Base-by-base conservation (phyloP, 371 early-diverging fungal genomes). In the Mucor saturninus region DNA sequence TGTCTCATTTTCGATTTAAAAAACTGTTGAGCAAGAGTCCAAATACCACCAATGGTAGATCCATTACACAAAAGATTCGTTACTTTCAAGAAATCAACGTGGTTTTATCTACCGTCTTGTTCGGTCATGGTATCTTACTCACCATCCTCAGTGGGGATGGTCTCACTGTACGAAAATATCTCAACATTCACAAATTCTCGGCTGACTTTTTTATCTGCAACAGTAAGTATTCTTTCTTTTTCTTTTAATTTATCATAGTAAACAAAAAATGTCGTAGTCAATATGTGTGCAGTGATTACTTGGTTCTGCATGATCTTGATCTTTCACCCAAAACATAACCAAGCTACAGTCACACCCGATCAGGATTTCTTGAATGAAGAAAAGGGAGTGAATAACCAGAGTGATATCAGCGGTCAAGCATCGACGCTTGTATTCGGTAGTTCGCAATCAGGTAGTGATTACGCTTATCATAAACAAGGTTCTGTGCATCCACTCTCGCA, bases 71-170 rank as follows among this genome's bases (percentile, higher is more conserved):
- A 35, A 77, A 76, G 56, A 68, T 81, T 21, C 76, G 68, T 13
- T 81, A 83, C 54, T 83, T 81, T 64, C 77, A 81, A 59, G 83
- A 83, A 64, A 37, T 83, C 53, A 83, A 81, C 52, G 49, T 71
- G 15, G 68, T 81, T 5, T 48, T 83, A 28, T 72, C 80, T 0
- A 59, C 67, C 14, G 65, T 74, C 8, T 59, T 83, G 14, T 65
- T 76, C 45, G 56, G 77, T 0, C 69, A 56, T 28, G 67, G 76
- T 8, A 59, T 55, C 4, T 51, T 73, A 4, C 68, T 79, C 32
- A 74, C 77, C 9, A 65, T 76, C 5, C 68, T 83, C 13, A 76
- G 78, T 35, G 68, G 65, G 37, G 83, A 83, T 63, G 75, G 72
- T 42, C 46, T 83, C 29, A 81, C 75, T 3, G 51, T 48, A 2